A percentile compares a stretch with the other conserved stretches of the same genome.
phyloP scores from a whole-genome alignment of 352 stramenopile genomes.

The Phytophthora ohioensis region DNA sequence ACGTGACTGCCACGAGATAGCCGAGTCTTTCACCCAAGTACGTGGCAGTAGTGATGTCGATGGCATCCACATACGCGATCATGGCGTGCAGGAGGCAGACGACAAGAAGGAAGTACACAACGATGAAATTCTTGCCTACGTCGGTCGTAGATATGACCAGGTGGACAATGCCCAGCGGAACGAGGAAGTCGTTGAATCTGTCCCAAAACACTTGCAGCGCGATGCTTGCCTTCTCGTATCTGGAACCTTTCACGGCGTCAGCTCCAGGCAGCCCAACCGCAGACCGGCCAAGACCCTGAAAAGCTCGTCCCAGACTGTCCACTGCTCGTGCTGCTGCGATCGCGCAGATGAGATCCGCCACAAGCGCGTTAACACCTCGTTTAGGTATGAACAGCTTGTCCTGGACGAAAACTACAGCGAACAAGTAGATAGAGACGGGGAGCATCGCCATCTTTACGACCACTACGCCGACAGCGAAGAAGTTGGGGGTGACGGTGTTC shows the following conservation, averaged over 20 bases:
- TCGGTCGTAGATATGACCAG: slow-evolving; percentile 37
- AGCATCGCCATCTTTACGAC: slow-evolving; percentile 23
- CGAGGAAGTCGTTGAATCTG: slow-evolving; percentile 44
- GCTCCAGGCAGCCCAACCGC: slow-evolving; percentile 16
- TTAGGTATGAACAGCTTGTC: slow-evolving; percentile 25
- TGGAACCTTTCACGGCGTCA: slow-evolving; percentile 26
- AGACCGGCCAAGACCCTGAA: slow-evolving; percentile 25
- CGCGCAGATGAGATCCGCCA: slow-evolving; percentile 37
- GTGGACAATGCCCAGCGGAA: slow-evolving; percentile 38
- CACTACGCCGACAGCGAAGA: slow-evolving; percentile 25
- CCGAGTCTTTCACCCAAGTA: slow-evolving; percentile 38
- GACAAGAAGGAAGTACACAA: slow-evolving; percentile 39
- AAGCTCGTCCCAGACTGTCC: slow-evolving; percentile 37
- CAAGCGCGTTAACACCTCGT: slow-evolving; percentile 35
- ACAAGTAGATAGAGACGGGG: slow-evolving; percentile 32
- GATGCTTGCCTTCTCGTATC: slow-evolving; percentile 36
- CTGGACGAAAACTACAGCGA: slow-evolving; percentile 33
- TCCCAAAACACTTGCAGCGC: slow-evolving; percentile 46
- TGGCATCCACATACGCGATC: slow-evolving; percentile 40
- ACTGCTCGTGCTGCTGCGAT: slow-evolving; percentile 30
- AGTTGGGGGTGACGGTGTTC: slow-evolving; percentile 4
- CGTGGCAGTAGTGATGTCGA: slow-evolving; percentile 34
- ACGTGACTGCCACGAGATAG: slow-evolving; percentile 36
- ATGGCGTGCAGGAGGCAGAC: slow-evolving; percentile 40
- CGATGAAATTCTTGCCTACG: slow-evolving; percentile 33